Evolutionary conservation across 495 filamentous ascomycete genomes (phyloP).

Genomic region (Neurospora cerealis): DNA sequence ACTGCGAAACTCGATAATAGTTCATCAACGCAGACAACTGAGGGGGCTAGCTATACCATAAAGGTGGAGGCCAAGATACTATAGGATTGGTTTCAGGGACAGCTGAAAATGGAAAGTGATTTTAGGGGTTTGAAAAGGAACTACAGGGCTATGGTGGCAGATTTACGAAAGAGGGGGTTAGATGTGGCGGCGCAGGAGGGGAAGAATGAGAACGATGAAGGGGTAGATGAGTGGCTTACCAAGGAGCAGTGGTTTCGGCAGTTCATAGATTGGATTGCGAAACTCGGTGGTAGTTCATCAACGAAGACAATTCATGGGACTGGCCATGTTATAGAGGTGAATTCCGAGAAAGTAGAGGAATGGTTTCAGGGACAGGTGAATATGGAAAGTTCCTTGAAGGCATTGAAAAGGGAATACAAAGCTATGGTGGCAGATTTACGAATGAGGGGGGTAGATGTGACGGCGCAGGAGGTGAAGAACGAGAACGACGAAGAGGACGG

Average conservation of each 20-base stretch:
- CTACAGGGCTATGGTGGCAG: background rate
- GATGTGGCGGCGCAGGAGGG: background rate
- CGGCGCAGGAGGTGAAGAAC: background rate
- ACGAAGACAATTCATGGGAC: background rate
- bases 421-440: background rate
- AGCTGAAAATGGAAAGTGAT: background rate
- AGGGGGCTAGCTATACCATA: background rate
- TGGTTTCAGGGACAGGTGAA: background rate
- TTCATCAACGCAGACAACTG: background rate
- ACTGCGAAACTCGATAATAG: background rate
- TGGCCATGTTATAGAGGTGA: background rate
- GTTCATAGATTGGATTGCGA: background rate
- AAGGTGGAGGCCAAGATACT: background rate
- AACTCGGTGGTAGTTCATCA: background rate
- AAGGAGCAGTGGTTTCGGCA: background rate
- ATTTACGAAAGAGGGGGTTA: background rate
- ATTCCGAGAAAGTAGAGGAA: background rate
- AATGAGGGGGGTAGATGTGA: background rate
- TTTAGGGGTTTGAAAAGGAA: background rate
- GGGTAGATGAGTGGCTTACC: background rate
- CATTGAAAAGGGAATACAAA: background rate
- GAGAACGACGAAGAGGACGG: background rate
- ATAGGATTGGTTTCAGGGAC: background rate
- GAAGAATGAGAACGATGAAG: background rate
- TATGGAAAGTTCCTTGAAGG: background rate